Conservation (phyloP, 2,329 filamentous ascomycete species). For the Coniochaeta sp. region DNA sequence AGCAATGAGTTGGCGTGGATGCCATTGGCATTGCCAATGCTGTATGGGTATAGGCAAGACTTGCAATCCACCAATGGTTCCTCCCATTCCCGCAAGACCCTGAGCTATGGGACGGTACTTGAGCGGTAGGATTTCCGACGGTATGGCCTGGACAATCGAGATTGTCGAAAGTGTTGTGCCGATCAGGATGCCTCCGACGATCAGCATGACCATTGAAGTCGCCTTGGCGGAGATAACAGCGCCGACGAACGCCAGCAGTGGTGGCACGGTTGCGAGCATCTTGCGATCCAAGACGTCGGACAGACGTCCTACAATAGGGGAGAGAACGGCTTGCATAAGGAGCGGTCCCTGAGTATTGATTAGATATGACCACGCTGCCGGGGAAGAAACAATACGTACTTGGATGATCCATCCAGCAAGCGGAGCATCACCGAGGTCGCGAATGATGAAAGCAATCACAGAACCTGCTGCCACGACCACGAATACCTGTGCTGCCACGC, state of each 20-base stretch:
- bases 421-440: constrained; percentile 41
- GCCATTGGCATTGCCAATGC: too few species aligned
- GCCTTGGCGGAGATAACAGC: constrained; percentile 47
- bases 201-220: constrained; percentile 45
- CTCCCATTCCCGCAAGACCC: constrained; percentile 42
- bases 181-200: constrained; percentile 50
- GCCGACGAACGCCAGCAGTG: constrained; percentile 44
- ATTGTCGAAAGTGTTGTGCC: constrained; percentile 46
- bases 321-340: constrained; percentile 49
- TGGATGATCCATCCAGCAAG: constrained; percentile 50
- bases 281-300: constrained; percentile 50
- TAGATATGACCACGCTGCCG: background rate
- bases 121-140: constrained; percentile 46
- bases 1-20: background rate
- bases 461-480: constrained; percentile 48
- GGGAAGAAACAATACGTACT: constrained; percentile 16
- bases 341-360: constrained; percentile 36
- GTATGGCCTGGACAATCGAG: constrained; percentile 47
- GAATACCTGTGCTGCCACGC: constrained; percentile 45
- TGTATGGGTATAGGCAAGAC: constrained; percentile 14
- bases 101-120: constrained; percentile 50
- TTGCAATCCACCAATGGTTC: constrained; percentile 42
- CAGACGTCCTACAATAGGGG: constrained; percentile 46
- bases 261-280: constrained; percentile 41
- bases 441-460: constrained; percentile 47